These are phyloP conservation scores for Oryza rufipogon DNA, from an alignment of 176 grass and related monocot species.

Conservation along the genomic window DNA sequence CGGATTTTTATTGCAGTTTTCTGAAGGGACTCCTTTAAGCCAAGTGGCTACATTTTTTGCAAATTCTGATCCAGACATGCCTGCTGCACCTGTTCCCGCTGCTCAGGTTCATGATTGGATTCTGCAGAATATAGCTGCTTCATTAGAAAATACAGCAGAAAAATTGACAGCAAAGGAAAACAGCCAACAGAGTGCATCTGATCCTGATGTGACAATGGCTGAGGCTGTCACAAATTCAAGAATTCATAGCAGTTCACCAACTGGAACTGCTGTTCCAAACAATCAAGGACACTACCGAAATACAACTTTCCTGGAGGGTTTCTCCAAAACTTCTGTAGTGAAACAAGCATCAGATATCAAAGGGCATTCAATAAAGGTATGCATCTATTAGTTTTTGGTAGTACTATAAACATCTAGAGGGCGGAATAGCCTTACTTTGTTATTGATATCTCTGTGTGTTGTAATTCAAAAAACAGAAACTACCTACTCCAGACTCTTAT, in stretches of 20 bases:
- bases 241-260: constrained; percentile 42
- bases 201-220: constrained; percentile 85
- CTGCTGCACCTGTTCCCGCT: constrained; percentile 81
- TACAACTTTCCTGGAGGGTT: constrained; percentile 89
- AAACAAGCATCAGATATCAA: constrained; percentile 87
- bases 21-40: constrained; percentile 77
- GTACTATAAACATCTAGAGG: too few relatives aligned
- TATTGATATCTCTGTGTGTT: background rate
- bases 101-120: constrained; percentile 87
- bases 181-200: constrained; percentile 45
- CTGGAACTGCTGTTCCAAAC: constrained; percentile 50
- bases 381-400: background rate
- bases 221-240: constrained; percentile 72
- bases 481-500: constrained; percentile 14
- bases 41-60: constrained; percentile 92
- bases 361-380: constrained; percentile 95
- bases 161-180: constrained; percentile 68
- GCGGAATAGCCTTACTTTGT: background rate
- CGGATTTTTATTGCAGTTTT: constrained; percentile 79
- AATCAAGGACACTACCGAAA: constrained; percentile 67
- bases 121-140: constrained; percentile 74
- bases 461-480: background rate
- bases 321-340: constrained; percentile 92
- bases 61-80: constrained; percentile 98
- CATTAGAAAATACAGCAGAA: constrained; percentile 70